phyloP scores from a whole-genome alignment of 75 land plant genomes.

The Pinus taeda region DNA sequence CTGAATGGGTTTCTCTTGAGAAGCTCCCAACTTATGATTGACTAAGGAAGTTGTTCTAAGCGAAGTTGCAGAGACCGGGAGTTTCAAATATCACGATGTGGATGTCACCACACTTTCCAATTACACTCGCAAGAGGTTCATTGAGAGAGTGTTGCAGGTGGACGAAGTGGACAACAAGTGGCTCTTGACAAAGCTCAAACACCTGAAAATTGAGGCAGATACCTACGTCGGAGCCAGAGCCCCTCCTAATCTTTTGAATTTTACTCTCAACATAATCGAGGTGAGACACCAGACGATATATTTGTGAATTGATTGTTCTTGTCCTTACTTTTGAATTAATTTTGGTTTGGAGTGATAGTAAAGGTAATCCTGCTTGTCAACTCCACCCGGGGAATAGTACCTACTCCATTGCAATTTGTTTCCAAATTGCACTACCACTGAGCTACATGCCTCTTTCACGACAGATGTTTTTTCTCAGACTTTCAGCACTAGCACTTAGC shows the following conservation, averaged over 20 bases:
- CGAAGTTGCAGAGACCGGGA: constrained; percentile 10
- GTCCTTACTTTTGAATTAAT: background rate
- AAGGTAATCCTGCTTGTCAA: background rate
- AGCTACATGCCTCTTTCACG: background rate
- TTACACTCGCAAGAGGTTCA: constrained; percentile 10
- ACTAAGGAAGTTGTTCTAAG: constrained; percentile 43
- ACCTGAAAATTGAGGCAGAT: constrained; percentile 52
- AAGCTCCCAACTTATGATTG: constrained; percentile 73
- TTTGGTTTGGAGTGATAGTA: background rate
- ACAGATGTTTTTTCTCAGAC: too few species aligned
- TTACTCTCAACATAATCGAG: constrained; percentile 29
- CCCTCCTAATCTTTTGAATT: constrained; percentile 56
- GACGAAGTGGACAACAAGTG: constrained; percentile 32
- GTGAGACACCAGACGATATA: constrained; percentile 13
- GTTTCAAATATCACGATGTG: constrained; percentile 36
- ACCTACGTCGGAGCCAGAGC: constrained; percentile 60
- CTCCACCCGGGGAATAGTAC: too few species aligned
- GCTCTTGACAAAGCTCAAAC: constrained; percentile 26
- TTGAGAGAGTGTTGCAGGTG: constrained; percentile 22
- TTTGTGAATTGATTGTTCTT: background rate
- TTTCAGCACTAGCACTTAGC: too few species aligned
- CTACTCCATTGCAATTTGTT: background rate
- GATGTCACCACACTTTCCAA: constrained; percentile 29
- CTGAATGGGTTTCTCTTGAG: constrained; percentile 84
- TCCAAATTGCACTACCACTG: background rate